Conservation (phyloP, 129 eudicot species). For the Lonicera japonica region DNA sequence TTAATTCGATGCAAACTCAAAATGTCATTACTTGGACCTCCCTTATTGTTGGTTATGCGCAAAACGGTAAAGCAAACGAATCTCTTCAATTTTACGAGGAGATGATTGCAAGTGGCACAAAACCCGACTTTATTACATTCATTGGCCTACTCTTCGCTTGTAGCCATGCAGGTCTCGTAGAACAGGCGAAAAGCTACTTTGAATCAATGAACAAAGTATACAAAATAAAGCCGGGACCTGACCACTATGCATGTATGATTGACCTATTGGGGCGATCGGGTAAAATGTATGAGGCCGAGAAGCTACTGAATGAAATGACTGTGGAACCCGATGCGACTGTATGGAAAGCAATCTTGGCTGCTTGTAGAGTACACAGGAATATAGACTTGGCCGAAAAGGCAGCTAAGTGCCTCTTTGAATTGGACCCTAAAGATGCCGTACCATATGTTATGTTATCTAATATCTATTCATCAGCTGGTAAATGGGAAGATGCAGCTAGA, state of each 20-base stretch:
- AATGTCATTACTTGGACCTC: conserved; percentile 77
- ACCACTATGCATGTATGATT: conserved; percentile 84
- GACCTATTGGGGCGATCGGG: conserved; percentile 78
- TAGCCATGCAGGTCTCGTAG: conserved; percentile 77
- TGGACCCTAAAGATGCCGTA: conserved; percentile 62
- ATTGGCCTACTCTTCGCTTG: conserved; percentile 79
- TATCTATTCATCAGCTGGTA: conserved; percentile 57
- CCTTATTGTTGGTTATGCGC: conserved; percentile 62
- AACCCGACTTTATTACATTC: conserved; percentile 76
- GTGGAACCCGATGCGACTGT: conserved; percentile 61
- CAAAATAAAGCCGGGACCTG: conserved; percentile 54
- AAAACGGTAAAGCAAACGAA: conserved; percentile 55
- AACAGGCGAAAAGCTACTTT: conserved; percentile 51
- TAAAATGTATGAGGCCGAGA: conserved; percentile 47
- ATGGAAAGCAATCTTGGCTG: conserved; percentile 77
- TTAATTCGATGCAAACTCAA: conserved; percentile 39
- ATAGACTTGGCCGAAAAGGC: conserved; percentile 63
- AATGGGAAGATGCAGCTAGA: conserved; percentile 64
- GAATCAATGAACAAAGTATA: conserved; percentile 47
- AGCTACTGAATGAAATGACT: conserved; percentile 45
- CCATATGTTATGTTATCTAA: conserved; percentile 75
- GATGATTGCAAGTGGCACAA: conserved; percentile 49
- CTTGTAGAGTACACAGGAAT: conserved; percentile 56
- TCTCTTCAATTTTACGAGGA: conserved; percentile 42
- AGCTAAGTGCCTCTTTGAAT: conserved; percentile 50